A percentile compares a stretch with the other conserved stretches of the same genome.
phyloP scores from a whole-genome alignment of 495 filamentous ascomycete genomes.

The Podospora anserina region DNA sequence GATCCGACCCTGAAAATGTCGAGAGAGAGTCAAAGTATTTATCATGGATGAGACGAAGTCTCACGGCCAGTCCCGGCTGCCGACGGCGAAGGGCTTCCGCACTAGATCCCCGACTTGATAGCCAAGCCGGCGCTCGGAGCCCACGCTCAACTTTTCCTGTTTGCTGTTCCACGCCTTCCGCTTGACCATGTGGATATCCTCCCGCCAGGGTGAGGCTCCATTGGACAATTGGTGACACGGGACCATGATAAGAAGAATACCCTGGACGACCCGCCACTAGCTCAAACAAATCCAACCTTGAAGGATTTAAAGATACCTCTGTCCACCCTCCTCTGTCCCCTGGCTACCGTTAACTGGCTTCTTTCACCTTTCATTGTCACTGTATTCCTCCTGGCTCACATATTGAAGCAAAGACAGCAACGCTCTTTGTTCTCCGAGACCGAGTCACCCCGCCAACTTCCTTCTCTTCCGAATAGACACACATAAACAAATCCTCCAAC shows the following conservation, averaged over 20 bases:
- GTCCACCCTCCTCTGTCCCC: neutral
- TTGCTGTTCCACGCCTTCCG: conserved; percentile 6
- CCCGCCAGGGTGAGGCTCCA: neutral
- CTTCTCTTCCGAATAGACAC: conserved; percentile 10
- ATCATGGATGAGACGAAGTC: neutral
- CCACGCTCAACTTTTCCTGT: neutral
- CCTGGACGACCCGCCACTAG: conserved; percentile 1
- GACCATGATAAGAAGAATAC: neutral
- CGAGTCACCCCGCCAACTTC: conserved; percentile 5
- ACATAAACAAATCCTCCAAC: conserved; percentile 24
- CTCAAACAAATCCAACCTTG: conserved; percentile 4
- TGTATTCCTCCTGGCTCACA: neutral
- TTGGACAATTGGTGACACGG: conserved; percentile 3
- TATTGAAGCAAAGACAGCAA: neutral
- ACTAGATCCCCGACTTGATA: neutral
- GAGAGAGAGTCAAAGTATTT: neutral
- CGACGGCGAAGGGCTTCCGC: neutral
- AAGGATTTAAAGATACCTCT: conserved; percentile 3
- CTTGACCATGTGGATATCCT: conserved; percentile 1
- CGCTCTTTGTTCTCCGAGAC: conserved; percentile 4
- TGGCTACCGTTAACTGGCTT: neutral
- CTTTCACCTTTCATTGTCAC: neutral
- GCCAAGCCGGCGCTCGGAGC: conserved; percentile 4
- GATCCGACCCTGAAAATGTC: neutral
- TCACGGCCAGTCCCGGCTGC: neutral